Evolutionary conservation across 1,284 basidiomycete genomes (phyloP).

Genomic region (Moesziomyces antarcticus): DNA sequence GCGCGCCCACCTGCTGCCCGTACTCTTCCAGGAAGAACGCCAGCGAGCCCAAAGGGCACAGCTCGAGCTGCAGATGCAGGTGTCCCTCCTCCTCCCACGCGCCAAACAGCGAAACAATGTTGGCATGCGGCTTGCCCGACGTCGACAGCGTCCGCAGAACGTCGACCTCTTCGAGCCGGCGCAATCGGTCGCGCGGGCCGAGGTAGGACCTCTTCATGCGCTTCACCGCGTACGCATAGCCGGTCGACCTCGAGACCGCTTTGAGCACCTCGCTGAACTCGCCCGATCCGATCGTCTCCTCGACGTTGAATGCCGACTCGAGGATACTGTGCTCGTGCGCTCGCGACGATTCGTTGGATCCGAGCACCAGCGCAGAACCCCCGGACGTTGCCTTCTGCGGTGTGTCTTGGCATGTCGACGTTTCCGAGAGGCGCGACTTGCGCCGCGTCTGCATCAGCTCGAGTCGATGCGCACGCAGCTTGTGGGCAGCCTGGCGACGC

Average conservation of each 20-base stretch:
- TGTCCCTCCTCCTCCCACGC: constrained; percentile 96
- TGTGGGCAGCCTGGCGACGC: constrained; percentile 32
- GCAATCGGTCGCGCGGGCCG: constrained; percentile 84
- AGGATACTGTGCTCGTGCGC: constrained; percentile 37
- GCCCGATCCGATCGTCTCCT: constrained; percentile 87
- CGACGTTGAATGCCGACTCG: constrained; percentile 75
- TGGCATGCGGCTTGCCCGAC: constrained; percentile 40
- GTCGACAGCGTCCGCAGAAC: constrained; percentile 82
- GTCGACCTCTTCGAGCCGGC: constrained; percentile 94
- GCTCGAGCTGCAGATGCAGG: constrained; percentile 92
- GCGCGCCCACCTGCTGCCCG: constrained; percentile 79
- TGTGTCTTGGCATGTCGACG: constrained; percentile 37
- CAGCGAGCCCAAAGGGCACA: constrained; percentile 92
- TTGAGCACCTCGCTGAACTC: constrained; percentile 95
- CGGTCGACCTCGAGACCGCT: constrained; percentile 77
- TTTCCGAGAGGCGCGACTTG: constrained; percentile 39
- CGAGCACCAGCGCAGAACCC: constrained; percentile 4
- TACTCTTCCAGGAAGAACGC: constrained; percentile 92
- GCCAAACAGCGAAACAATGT: constrained; percentile 86
- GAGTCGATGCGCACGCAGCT: constrained; percentile 42
- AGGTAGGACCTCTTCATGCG: constrained; percentile 88
- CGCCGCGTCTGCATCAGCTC: constrained; percentile 41
- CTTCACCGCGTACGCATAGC: constrained; percentile 87
- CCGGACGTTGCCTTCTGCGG: constrained; percentile 22
- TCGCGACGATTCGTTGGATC: constrained; percentile 5